Evolutionary conservation across 306 rosid genomes (phyloP), one percentile per base, ranked within the genome.

Genomic region (Castanopsis chinensis): DNA sequence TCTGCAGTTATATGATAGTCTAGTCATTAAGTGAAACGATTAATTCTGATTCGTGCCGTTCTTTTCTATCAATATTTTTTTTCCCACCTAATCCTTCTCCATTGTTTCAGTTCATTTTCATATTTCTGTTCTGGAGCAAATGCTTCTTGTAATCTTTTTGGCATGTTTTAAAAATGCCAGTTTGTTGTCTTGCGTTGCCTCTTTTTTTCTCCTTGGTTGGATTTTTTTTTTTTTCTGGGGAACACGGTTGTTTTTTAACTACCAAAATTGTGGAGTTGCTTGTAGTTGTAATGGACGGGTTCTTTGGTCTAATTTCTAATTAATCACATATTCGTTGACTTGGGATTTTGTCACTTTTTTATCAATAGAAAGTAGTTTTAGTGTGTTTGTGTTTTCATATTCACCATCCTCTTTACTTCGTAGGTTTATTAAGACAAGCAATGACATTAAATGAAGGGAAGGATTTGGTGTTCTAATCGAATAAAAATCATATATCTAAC

Each of bases 101-200:
- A 59, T 86, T 80, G 83, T 83, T 77, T 81, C 75, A 30, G 63
- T 72, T 74, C 45, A 61, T 69, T 64, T 52, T 15, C 63, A 37
- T 72, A 11, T 75, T 85, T 84, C 73, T 53, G 78, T 76, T 76
- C 73, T 73, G 94, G 89, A 90, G 98, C 93, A 86, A 87, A 86
- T 79, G 92, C 90, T 89, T 87, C 91, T 78, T 87, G 91, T 89
- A 92, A 83, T 89, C 79, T 73, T 78, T 67, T 78, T 79, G 94
- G 98, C 98, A 88, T 88, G 83, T 92, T 94, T 92, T 92, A 76
- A 70, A 84, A 86, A 76, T 90, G 98, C 96, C 96, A 82, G 85
- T 79, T 82, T 73, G 85, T 78, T 67, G 82, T 83, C 70, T 60
- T 86, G 88, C 74, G 78, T 67, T 71, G 41, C 80, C 35, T 55